phyloP scores from a whole-genome alignment of 352 stramenopile genomes.

The Pythium phragmiticola region DNA sequence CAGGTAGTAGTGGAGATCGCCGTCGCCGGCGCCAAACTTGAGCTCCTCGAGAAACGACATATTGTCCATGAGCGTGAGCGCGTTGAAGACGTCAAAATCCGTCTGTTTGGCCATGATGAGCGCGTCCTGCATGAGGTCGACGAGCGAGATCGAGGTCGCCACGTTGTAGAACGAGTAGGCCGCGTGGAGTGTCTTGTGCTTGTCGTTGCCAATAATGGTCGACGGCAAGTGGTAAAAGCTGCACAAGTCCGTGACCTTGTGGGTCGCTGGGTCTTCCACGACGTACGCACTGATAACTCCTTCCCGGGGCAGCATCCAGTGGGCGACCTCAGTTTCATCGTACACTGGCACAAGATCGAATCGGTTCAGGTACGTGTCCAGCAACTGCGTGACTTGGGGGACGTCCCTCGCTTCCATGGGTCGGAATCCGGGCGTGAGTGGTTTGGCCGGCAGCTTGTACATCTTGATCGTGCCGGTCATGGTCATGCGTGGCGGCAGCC shows the following conservation, averaged over 20 bases:
- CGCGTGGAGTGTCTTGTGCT: slow-evolving; percentile 95
- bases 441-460: slow-evolving; percentile 75
- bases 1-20: slow-evolving; percentile 71
- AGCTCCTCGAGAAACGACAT: slow-evolving; percentile 45
- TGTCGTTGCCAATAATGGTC: slow-evolving; percentile 93
- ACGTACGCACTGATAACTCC: slow-evolving; percentile 96
- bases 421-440: slow-evolving; percentile 40
- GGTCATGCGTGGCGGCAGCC: slow-evolving; percentile 91
- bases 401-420: slow-evolving; percentile 60
- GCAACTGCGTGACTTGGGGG: slow-evolving; percentile 38
- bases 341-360: slow-evolving; percentile 89
- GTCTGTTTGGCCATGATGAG: slow-evolving; percentile 57
- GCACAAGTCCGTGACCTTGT: slow-evolving; percentile 92
- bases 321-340: slow-evolving; percentile 90
- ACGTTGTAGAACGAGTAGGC: slow-evolving; percentile 99
- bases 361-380: slow-evolving; percentile 48
- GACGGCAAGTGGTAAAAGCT: slow-evolving; percentile 98
- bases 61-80: slow-evolving; percentile 67
- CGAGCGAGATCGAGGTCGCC: slow-evolving; percentile 56
- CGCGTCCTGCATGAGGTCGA: slow-evolving; percentile 61
- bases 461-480: slow-evolving; percentile 91
- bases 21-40: slow-evolving; percentile 54
- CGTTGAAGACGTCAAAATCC: slow-evolving; percentile 66
- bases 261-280: slow-evolving; percentile 59
- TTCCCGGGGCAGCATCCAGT: slow-evolving; percentile 96